Base-by-base conservation (phyloP, 2,329 filamentous ascomycete species). In the Dothideomycetes sp. region DNA sequence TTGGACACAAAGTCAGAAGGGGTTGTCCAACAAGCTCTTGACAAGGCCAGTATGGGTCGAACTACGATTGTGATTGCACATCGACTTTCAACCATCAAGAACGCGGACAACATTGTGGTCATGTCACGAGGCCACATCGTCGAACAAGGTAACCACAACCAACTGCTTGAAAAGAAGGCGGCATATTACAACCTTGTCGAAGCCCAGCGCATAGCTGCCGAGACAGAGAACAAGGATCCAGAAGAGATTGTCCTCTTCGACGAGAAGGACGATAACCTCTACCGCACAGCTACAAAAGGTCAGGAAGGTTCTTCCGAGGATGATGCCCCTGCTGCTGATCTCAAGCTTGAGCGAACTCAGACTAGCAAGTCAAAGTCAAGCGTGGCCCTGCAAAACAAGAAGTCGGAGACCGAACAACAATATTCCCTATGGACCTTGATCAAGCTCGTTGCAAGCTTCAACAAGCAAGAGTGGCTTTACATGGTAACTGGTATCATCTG, bases 51-150 rank as follows among this genome's bases (percentile, higher is more conserved):
- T 1, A 73, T 82, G 48, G 89, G 88, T 17, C 77, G 91, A 40
- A 98, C 91, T 0, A 96, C 91, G 2, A 94, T 96, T 52, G 84
- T 88, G 5, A 96, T 98, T 60, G 91, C 91, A 30, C 91, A 98
- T 65, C 35, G 89, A 51, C 71, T 98, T 7, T 94, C 87, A 1
- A 98, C 91, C 5, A 94, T 98, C 66, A 87, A 80, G 61, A 80
- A 87, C 48, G 89, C 89, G 0, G 83, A 96, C 61, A 95, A 94
- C 54, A 98, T 98, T 51, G 84, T 96, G 10, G 89, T 95, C 48
- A 89, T 98, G 80, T 74, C 79, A 4, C 65, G 79, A 46, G 91
- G 91, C 10, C 67, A 71, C n/a, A 93, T 98, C 45, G 72, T 94
- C 10, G 91, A 98, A 62, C 87, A 95, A 61, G 91, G 91, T 37